Base-by-base conservation (phyloP, 257 asterid genomes). In the Gentiana macrophylla region DNA sequence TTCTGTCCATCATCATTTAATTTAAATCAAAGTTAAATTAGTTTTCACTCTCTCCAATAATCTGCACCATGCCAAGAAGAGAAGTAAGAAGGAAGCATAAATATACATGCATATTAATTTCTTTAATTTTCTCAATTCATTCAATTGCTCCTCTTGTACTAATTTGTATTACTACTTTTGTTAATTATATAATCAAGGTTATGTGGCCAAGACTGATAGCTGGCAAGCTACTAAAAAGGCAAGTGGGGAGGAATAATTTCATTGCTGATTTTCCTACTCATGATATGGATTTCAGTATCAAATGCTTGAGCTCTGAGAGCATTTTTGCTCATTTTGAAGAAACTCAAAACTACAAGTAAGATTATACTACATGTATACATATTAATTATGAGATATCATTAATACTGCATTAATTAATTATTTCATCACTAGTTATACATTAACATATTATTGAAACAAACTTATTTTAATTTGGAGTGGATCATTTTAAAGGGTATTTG, bases 161-260 rank as follows among this genome's bases (percentile, higher is more conserved):
- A 24, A 24, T 24, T 24, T 24, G 24, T 24, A 24, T 24, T 24
- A 24, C 24, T 24, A 24, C 24, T 24, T 24, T 24, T 24, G 24
- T 24, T 24, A 24, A 24, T 24, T 24, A 24, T 24, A 24, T 24
- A 24, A 24, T 24, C 24, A 24, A 78, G 83, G 70, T 81, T 50
- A 73, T 78, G 81, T 81, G 89, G 89, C 89, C 89, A 8, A 76
- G 73, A 56, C 70, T 81, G 71, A 78, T 81, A 37, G 89, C 81
- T 3, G 76, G 83, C 60, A 81, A 81, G 71, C 63, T 81, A 24
- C 24, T 81, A 8, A 66, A 59, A 15, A 79, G 61, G 61, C 66
- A 74, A 73, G 51, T 74, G 51, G 81, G 81, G 1, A 66, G 73
- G 79, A 71, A 66, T 63, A 78, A 78, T 53, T 81, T 81, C 50